Base-by-base conservation (phyloP, 768 basidiomycete species). In the Gautieria morchelliformis region DNA sequence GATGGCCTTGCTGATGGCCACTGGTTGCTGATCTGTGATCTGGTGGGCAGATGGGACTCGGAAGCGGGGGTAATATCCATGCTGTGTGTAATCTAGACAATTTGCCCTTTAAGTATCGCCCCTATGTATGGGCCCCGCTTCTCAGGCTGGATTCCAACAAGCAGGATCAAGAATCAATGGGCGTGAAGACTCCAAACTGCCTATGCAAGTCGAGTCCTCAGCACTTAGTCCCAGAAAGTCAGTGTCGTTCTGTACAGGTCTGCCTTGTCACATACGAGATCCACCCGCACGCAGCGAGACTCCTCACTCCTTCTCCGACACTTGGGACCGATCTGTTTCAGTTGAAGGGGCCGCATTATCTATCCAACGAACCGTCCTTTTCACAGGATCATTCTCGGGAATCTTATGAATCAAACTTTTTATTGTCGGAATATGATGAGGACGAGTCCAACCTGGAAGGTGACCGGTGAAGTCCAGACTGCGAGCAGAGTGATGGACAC, bases 221-320 rank as follows among this genome's bases (percentile, higher is more conserved):
- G 32, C 19, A 27, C 48, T 4, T 10, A 49, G 12, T 12, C 15
- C 24, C 20, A 24, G n/a, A n/a, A 52, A 15, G n/a, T 19, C 35
- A 12, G n/a, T n/a, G 6, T 22, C 15, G 20, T 39, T 32, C 35
- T 17, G n/a, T n/a, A n/a, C n/a, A n/a, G n/a, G n/a, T 48, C 53
- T 35, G 56, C 22, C 10, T 15, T 39, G 9, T 57, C 56, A 4
- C 32, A 48, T 10, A 32, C 56, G n/a, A 57, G 37, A 4, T 57
- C 56, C 10, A 57, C 46, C 3, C 45, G 37, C 12, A 57, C 56
- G 15, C 56, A 57, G 30, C 37, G 56, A 8, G 56, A 57, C 40
- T 57, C 56, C 9, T 57, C n/a, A 24, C 56, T 10, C 12, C 51
- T 39, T 40, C 35, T 22, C 51, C 17, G 22, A 30, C 24, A 5